Base-by-base conservation (phyloP, 768 basidiomycete species). In the Trametes villosa region DNA sequence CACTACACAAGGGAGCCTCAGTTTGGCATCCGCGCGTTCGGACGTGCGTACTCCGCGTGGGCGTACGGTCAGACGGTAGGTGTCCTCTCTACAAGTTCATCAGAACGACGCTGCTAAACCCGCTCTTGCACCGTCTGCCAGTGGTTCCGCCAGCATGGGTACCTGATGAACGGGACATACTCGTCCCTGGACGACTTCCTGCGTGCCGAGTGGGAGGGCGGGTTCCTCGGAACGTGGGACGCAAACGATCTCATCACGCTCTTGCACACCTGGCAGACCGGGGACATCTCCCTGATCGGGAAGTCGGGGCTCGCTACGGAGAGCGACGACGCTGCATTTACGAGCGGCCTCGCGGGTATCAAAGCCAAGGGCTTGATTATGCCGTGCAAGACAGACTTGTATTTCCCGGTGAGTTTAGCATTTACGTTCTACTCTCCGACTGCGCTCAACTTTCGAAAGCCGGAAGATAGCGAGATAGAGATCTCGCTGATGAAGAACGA, bases 371-470 rank as follows among this genome's bases (percentile, higher is more conserved):
- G 83, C 3, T 64, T 86, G 42, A 79, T 85, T 47, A 83, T 86
- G 82, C 84, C 85, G 4, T 80, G 78, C 63, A 83, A 82, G 73
- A 84, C 82, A 1, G 85, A 86, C 62, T 68, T 86, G 38, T 84
- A 85, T 67, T 86, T 86, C 68, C 75, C 85, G 20, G 82, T 83
- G 56, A 22, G 66, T 64, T 12, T 44, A 40, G 17, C 12, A 42
- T 7, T 24, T 20, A 27, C 11, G 24, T 2, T 6, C 18, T 11
- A 8, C 24, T 3, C 1, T 36, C n/a, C n/a, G n/a, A n/a, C n/a
- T n/a, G n/a, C n/a, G n/a, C n/a, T 12, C 7, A 50, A 38, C 20
- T 11, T 33, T 42, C n/a, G 50, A n/a, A 59, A 85, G 83, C 83
- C 83, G 1, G 83, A 84, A 63, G 85, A 85, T 62, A 83, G 76